Evolutionary conservation across 257 asterid genomes (phyloP).

Genomic region (Solanum chilense): DNA sequence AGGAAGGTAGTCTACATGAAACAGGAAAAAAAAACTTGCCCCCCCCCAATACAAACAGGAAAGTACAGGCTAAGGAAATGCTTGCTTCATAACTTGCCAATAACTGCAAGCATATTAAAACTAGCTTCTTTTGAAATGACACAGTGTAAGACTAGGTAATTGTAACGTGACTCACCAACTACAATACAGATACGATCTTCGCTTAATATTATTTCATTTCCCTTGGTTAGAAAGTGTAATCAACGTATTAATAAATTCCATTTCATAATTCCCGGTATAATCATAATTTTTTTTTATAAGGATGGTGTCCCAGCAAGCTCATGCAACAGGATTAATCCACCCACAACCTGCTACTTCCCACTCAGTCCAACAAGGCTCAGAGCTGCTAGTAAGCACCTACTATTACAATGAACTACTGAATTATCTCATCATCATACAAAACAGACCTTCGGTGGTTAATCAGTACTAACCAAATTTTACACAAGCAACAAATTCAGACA

Average conservation of each 20-base stretch:
- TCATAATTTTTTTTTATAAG: rapidly evolving
- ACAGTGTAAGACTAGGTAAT: background rate
- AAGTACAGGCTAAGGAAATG: background rate
- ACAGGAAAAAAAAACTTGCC: background rate
- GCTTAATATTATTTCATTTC: background rate
- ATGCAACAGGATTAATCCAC: background rate
- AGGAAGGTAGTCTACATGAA: background rate
- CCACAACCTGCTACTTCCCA: background rate
- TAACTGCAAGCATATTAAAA: background rate
- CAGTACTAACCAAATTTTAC: background rate
- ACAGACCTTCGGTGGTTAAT: background rate
- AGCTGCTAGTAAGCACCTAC: background rate
- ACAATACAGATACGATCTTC: background rate
- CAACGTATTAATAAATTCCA: background rate
- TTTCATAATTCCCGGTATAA: background rate
- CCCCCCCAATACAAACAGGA: background rate
- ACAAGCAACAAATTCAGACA: background rate
- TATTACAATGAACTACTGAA: background rate
- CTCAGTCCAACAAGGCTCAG: background rate
- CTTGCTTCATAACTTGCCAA: background rate
- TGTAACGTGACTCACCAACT: background rate
- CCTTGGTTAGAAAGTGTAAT: background rate
- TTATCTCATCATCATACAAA: background rate
- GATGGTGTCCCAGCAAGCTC: background rate
- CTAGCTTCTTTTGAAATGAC: background rate